A percentile compares a stretch with the other conserved stretches of the same genome.
Evolutionary conservation across 106 monocot species (phyloP).

Genomic region (Acorus calamus): DNA sequence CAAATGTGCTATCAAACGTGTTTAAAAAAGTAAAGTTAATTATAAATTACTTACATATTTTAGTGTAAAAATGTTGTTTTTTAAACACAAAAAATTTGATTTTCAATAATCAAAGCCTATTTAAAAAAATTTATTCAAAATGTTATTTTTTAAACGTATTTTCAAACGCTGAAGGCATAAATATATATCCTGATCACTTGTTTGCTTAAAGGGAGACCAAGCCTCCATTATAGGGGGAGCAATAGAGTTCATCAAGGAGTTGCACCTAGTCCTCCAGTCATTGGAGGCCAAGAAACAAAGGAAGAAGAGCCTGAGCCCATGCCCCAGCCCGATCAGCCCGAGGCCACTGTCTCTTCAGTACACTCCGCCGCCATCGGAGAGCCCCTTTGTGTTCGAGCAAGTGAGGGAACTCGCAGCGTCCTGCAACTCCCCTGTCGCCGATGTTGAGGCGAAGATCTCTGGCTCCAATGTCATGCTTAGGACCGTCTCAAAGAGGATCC

Average conservation of each 20-base stretch:
- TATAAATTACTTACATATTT: too few relatives aligned
- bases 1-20: too few relatives aligned
- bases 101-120: too few relatives aligned
- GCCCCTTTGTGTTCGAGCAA: neutral
- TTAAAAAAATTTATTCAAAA: too few relatives aligned
- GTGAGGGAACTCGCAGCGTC: constrained; percentile 55
- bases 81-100: too few relatives aligned
- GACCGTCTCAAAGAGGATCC: constrained; percentile 53
- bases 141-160: neutral
- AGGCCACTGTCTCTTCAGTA: constrained; percentile 22
- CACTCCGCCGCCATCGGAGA: constrained; percentile 9
- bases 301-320: constrained; percentile 48
- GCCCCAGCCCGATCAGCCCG: constrained; percentile 49
- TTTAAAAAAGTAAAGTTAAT: too few relatives aligned
- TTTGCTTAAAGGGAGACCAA: constrained; percentile 58
- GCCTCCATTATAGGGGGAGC: constrained; percentile 92
- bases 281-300: constrained; percentile 72
- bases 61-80: too few relatives aligned
- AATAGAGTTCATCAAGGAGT: constrained; percentile 86
- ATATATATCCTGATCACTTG: neutral
- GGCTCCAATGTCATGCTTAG: constrained; percentile 66
- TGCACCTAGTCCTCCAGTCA: constrained; percentile 52
- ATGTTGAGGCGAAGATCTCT: constrained; percentile 83
- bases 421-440: constrained; percentile 63
- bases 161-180: neutral